A percentile compares a stretch with the other conserved stretches of the same genome.
Conservation (phyloP, 129 eudicot species). For the Oenanthe sinensis region DNA sequence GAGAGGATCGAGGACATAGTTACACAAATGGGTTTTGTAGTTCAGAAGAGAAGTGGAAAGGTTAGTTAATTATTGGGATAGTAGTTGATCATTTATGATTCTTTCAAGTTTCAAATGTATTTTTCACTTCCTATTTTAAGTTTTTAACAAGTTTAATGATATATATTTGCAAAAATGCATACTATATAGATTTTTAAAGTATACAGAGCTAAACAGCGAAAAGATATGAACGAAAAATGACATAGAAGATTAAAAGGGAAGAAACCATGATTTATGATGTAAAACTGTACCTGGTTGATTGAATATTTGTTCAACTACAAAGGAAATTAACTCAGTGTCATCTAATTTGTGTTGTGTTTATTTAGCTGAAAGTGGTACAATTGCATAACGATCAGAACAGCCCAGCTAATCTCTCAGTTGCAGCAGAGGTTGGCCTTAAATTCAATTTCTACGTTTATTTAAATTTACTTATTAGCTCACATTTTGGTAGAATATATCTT, state of each 20-base stretch:
- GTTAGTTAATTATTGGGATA: constrained; percentile 25
- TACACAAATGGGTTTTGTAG: constrained; percentile 67
- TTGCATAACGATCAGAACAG: constrained; percentile 45
- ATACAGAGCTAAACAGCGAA: background rate
- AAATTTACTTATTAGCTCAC: background rate
- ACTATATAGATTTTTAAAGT: no score
- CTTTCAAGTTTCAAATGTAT: background rate
- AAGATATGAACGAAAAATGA: no score
- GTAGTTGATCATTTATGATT: background rate
- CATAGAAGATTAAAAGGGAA: background rate
- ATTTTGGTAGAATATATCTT: background rate
- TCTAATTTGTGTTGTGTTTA: constrained; percentile 24
- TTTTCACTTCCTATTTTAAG: background rate
- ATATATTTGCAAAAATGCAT: no score
- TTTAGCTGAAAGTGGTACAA: constrained; percentile 57
- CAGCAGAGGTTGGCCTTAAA: constrained; percentile 59
- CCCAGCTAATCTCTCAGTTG: constrained; percentile 53
- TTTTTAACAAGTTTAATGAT: background rate
- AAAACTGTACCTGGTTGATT: background rate
- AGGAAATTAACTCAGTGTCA: background rate
- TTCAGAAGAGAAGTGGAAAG: constrained; percentile 82
- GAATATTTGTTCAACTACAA: background rate
- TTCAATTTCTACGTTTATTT: background rate
- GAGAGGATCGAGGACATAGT: constrained; percentile 63
- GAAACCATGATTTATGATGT: background rate